A percentile compares a stretch with the other conserved stretches of the same genome.
phyloP scores from a whole-genome alignment of 1,139 yeast genomes.

The Saccharomyces hybrid region DNA sequence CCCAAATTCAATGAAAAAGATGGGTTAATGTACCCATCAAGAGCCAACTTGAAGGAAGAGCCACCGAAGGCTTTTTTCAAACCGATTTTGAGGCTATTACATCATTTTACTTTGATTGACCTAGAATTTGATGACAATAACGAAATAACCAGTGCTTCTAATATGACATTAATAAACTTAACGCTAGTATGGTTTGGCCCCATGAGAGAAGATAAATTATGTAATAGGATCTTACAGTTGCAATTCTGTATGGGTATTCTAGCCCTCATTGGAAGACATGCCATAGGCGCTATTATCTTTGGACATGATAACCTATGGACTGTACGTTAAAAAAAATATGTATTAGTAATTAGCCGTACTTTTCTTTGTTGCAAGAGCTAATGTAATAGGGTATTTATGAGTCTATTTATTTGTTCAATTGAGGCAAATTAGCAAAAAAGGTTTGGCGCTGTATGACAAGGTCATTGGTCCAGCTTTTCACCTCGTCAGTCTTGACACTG shows the following conservation, averaged over 20 bases:
- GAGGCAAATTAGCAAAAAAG: conserved; percentile 20
- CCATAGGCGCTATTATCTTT: conserved; percentile 77
- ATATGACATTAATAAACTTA: conserved; percentile 81
- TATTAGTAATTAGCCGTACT: background rate
- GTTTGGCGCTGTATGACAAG: conserved; percentile 52
- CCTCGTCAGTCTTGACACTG: conserved; percentile 65
- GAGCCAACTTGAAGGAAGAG: conserved; percentile 38
- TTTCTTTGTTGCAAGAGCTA: background rate
- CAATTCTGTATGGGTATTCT: conserved; percentile 62
- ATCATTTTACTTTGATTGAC: conserved; percentile 43
- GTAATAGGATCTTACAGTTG: conserved; percentile 47
- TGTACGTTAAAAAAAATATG: conserved; percentile 10
- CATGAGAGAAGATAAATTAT: conserved; percentile 69
- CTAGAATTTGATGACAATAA: conserved; percentile 26
- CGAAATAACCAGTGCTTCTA: conserved; percentile 46
- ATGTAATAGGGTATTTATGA: background rate
- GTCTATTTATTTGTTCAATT: background rate
- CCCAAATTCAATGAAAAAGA: conserved; percentile 66
- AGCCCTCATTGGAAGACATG: conserved; percentile 71
- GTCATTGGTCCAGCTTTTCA: conserved; percentile 63
- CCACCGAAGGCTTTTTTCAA: conserved; percentile 33
- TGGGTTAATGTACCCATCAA: conserved; percentile 73
- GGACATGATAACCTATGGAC: conserved; percentile 73
- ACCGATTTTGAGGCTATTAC: conserved; percentile 30
- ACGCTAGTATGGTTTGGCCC: conserved; percentile 85